Base-by-base conservation (phyloP, 148 eudicot species). In the Heliosperma pusillum region DNA sequence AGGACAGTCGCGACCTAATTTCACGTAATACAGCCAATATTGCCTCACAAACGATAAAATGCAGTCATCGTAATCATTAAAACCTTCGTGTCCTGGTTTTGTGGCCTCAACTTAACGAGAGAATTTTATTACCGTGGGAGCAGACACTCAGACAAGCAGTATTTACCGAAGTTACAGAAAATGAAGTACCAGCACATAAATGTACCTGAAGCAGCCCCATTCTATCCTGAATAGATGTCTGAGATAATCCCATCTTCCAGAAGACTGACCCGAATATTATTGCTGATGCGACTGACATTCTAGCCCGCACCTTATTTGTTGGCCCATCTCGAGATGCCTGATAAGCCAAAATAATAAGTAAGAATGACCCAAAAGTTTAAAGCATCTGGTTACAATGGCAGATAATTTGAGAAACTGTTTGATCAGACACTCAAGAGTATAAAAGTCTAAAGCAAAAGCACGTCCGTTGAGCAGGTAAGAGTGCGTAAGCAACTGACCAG, bases 271-370 rank as follows among this genome's bases (percentile, higher is more conserved):
- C 99, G 84, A 96, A 96, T 79, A 96, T 96, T 57, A 96, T 58
- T 77, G 99, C 99, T 68, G 99, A 96, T 77, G 99, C 99, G 66
- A 92, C 76, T 62, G 99, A 96, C 99, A 96, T 96, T 74, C 97
- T 88, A 73, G 93, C 84, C 76, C 99, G 82, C 47, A 96, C 97
- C 88, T 90, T 90, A 79, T 92, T 96, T 47, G 99, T 96, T 55
- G 99, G 97, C 57, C 97, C 97, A 80, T 96, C 97, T 78, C 99
- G 91, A 82, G 88, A 90, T 80, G 99, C 99, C 99, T 95, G 70
- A 79, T 70, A 69, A 77, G 45, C 81, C 45, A 57, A 69, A 56
- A 77, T 29, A 77, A 21, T 60, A 42, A 5, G 55, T 79, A 44
- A 75, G 36, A 74, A 64, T 58, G 70, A 70, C 66, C 71, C 0